Evolutionary conservation across 2,329 filamentous ascomycete genomes (phyloP), one percentile per base, ranked within the genome.

Genomic region (Penicillium fuscoglaucum): DNA sequence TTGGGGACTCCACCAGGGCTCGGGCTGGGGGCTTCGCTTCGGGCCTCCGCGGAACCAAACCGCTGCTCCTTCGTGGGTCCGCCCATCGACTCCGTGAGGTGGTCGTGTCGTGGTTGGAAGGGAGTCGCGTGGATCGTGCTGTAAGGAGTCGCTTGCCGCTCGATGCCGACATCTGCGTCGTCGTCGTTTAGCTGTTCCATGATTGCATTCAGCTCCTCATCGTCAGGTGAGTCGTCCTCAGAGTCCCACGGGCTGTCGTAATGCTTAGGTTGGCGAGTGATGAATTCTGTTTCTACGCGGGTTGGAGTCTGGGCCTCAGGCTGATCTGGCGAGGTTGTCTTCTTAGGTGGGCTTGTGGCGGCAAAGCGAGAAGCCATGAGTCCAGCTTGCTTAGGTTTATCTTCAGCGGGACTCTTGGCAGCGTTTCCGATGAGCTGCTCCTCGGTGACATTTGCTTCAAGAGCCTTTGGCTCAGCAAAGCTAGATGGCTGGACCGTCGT

Each of bases 171-270:
- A 52, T 88, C 87, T 1, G 89, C 89, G 64, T 91, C 86, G 48
- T 82, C 85, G 58, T 82, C 85, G 58, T 91, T 88, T 67, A 97
- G 83, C 60, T 95, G 89, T 63, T 88, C 86, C 91, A 98, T 96
- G 52, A 97, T 87, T 45, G 89, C 91, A 78, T 97, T 93, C 68
- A 97, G 93, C 70, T 97, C 92, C 65, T 93, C 70, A 37, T 75
- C 73, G 55, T 78, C 67, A n/a, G 67, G 68, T 0, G 75, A 76
- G 24, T 76, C 74, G 6, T 68, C 59, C 3, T 62, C 69, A 6
- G 68, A 68, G 48, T 66, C 66, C 15, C 66, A 52, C 33, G 61
- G 56, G 13, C 56, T 52, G n/a, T 40, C 47, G 15, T 68, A 33
- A 19, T 43, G 28, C 21, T 48, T 41, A 37, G 44, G 37, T 4